Evolutionary conservation across 345 rosid species (phyloP), one percentile per base, ranked within the genome.

Genomic region (Arabis alpina): DNA sequence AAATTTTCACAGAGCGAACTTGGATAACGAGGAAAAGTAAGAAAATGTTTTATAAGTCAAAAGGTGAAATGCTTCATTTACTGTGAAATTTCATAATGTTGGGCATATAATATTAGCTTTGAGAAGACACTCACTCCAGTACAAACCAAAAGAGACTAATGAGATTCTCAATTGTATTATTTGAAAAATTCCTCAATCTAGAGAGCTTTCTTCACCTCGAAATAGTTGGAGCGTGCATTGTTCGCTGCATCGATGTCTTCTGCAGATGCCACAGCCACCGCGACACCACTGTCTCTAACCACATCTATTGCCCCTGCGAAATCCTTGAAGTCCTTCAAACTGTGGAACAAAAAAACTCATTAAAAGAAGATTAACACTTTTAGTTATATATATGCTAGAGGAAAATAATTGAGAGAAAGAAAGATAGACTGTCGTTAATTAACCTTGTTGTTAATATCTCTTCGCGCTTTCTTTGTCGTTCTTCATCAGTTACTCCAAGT

Each of bases 391-490:
- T 56, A 28, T 70, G 66, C 59, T 27, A 27, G 5, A 30, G 16
- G 27, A 13, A 0, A 2, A 2, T 8, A 8, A 28, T 19, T 19
- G 23, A 19, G 23, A 19, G 23, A 19, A 19, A 19, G 23, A 5
- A 10, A 1, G n/a, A 50, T 24, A 51, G 51, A 40, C 41, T 40
- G 57, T 5, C 11, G 25, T 27, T 77, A 82, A 4, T 7, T 66
- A 92, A 92, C 98, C 96, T 90, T 64, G 98, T 90, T 68, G 96
- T 71, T 71, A 93, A 64, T 70, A 93, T 90, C 85, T 93, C 96
- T 75, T 81, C 94, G 2, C 94, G 91, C 72, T 94, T 87, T 86
- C 0, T 75, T 64, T 86, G 81, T 79, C 97, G 82, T 78, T 93
- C 97, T 73, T 88, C 93, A 54, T 90, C 96, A 0, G 96, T 86